A percentile compares a stretch with the other conserved stretches of the same genome.
Evolutionary conservation across 208 protist species (phyloP).

Genomic region (Angomonas ambiguus): DNA sequence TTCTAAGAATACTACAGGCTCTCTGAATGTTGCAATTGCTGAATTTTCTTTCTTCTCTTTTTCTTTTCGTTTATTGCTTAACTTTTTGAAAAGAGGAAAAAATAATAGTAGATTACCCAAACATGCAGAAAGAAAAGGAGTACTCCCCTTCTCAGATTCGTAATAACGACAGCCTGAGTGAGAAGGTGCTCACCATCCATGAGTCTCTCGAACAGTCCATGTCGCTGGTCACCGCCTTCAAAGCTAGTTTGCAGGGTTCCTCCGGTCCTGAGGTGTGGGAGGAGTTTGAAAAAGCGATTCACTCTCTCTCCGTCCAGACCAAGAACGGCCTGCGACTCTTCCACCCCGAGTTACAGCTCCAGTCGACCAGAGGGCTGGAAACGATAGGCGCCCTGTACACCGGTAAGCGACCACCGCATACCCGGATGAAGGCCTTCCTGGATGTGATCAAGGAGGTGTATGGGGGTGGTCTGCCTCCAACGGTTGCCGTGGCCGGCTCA

Average conservation of each 20-base stretch:
- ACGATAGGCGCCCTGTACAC: constrained; percentile 53
- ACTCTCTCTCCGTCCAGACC: constrained; percentile 21
- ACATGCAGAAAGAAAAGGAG: constrained; percentile 10
- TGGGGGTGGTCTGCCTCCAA: constrained; percentile 23
- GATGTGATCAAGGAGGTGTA: constrained; percentile 19
- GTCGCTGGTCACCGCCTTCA: constrained; percentile 5
- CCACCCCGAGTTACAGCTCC: constrained; percentile 21
- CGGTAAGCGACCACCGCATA: constrained; percentile 9
- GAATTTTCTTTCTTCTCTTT: constrained; percentile 14
- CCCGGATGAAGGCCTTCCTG: constrained; percentile 40
- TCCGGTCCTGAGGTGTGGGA: constrained; percentile 36
- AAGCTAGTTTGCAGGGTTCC: not conserved
- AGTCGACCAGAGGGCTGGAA: constrained; percentile 34
- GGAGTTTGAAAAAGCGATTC: constrained; percentile 21
- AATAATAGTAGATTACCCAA: not conserved
- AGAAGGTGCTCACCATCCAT: constrained; percentile 14
- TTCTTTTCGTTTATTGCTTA: constrained; percentile 8
- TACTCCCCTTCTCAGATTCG: not conserved
- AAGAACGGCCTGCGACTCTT: constrained; percentile 68
- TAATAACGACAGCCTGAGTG: not conserved
- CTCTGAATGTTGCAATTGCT: not conserved
- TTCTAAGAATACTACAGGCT: not conserved
- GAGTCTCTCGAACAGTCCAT: constrained; percentile 32
- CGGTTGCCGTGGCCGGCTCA: constrained; percentile 25
- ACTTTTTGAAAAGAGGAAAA: not conserved